Conservation (phyloP, 805 yeast genomes). For the Cephaloascus albidus region DNA sequence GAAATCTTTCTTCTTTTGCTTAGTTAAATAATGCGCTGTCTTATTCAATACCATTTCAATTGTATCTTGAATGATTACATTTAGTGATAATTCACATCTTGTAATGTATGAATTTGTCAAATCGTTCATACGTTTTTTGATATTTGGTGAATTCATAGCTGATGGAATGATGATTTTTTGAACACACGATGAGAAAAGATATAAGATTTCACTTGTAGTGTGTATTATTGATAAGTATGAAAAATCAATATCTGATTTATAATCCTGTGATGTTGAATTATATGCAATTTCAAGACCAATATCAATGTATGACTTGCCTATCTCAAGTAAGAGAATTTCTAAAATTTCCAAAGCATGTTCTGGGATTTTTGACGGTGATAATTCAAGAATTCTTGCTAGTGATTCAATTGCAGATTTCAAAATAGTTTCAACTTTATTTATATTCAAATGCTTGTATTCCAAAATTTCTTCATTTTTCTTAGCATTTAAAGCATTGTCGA, state of each 20-base stretch:
- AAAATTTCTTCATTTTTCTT: background rate
- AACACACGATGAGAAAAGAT: slow-evolving; percentile 60
- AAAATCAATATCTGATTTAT: slow-evolving; percentile 28
- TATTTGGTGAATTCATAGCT: slow-evolving; percentile 47
- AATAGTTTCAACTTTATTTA: slow-evolving; percentile 49
- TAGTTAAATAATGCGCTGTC: slow-evolving; percentile 39
- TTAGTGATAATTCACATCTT: slow-evolving; percentile 56
- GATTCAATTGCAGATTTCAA: slow-evolving; percentile 70
- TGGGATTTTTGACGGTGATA: slow-evolving; percentile 53
- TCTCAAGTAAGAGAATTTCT: slow-evolving; percentile 56
- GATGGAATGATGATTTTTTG: slow-evolving; percentile 72
- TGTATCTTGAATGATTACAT: slow-evolving; percentile 52
- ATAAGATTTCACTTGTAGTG: slow-evolving; percentile 48
- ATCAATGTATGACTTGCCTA: slow-evolving; percentile 69
- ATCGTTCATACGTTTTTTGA: slow-evolving; percentile 50
- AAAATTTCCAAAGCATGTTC: slow-evolving; percentile 57
- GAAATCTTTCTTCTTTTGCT: slow-evolving; percentile 73
- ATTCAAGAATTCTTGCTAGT: slow-evolving; percentile 65
- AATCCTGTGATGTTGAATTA: slow-evolving; percentile 29
- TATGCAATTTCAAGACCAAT: slow-evolving; percentile 67
- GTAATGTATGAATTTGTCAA: slow-evolving; percentile 53
- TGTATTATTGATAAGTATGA: slow-evolving; percentile 40
- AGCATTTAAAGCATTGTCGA: background rate
- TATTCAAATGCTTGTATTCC: slow-evolving; percentile 16
- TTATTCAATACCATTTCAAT: slow-evolving; percentile 42